Evolutionary conservation across 1,284 basidiomycete genomes (phyloP).

Genomic region (Naganishia liquefaciens): DNA sequence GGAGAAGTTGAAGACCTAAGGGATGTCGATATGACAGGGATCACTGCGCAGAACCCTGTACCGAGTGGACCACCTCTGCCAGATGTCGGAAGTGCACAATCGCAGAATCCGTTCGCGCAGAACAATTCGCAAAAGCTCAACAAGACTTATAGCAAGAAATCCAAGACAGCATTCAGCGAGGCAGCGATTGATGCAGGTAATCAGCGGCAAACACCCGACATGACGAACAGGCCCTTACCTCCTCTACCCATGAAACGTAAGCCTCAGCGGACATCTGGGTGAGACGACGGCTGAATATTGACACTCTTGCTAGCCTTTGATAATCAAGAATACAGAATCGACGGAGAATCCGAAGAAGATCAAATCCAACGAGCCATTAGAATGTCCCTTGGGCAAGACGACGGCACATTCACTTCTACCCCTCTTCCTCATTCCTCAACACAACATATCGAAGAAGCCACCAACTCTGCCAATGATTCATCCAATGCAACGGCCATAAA

Average conservation of each 20-base stretch:
- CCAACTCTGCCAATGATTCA: neutral
- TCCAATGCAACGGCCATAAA: slow-evolving; percentile 9
- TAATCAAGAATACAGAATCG: slow-evolving; percentile 1
- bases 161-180: slow-evolving; percentile 1
- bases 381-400: slow-evolving; percentile 12
- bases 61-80: neutral
- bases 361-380: slow-evolving; percentile 22
- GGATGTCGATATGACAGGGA: neutral
- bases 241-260: slow-evolving; percentile 12
- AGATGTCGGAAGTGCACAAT: neutral
- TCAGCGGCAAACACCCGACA: slow-evolving; percentile 2
- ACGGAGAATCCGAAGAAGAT: slow-evolving; percentile 21
- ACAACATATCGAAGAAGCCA: neutral
- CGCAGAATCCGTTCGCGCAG: neutral
- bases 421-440: neutral
- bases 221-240: slow-evolving; percentile 7
- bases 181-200: neutral
- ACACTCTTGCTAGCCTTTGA: slow-evolving; percentile 3
- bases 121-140: neutral
- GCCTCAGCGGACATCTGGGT: neutral
- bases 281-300: neutral
- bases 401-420: neutral
- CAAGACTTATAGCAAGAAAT: slow-evolving; percentile 25
- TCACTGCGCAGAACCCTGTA: neutral
- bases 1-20: slow-evolving; percentile 18